Percentiles rank a stretch among this genome's conserved stretches.
Conservation (phyloP, 306 rosid species). For the Lotus japonicus region DNA sequence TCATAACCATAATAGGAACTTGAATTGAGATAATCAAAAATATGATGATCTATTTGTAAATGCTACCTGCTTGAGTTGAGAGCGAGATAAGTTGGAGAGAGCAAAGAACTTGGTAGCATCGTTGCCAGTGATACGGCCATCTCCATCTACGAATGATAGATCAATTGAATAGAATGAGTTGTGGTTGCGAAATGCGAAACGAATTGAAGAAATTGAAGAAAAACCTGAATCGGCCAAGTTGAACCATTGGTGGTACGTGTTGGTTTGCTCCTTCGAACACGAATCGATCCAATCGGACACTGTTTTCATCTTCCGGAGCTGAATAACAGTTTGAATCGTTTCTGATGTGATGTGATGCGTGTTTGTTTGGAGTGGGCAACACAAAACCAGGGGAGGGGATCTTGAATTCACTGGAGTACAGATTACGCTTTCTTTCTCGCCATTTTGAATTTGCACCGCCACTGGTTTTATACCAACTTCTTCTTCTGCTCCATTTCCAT, state of each 20-base stretch:
- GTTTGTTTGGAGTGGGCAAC: background rate
- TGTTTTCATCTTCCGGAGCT: conserved; percentile 39
- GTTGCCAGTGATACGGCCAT: conserved; percentile 71
- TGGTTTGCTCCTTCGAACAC: conserved; percentile 49
- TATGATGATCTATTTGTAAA: background rate
- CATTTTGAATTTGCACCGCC: conserved; percentile 5
- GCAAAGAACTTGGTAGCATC: conserved; percentile 85
- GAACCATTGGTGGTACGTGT: conserved; percentile 75
- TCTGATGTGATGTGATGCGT: too few relatives aligned
- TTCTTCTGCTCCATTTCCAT: too few relatives aligned
- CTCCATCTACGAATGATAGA: conserved; percentile 40
- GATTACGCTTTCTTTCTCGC: background rate
- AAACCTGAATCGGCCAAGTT: conserved; percentile 75
- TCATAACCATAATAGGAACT: background rate
- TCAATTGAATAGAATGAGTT: background rate
- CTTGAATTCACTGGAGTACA: too few relatives aligned
- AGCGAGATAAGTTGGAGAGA: conserved; percentile 74
- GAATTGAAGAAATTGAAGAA: background rate
- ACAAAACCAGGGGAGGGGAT: too few relatives aligned
- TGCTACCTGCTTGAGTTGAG: conserved; percentile 70
- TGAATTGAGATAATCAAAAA: background rate
- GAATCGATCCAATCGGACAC: conserved; percentile 37
- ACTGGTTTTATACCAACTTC: too few relatives aligned
- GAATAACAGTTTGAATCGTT: background rate
- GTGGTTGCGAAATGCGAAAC: too few relatives aligned